Evolutionary conservation across 805 yeast genomes (phyloP), one percentile per base, ranked within the genome.

Genomic region (Wickerhamiella cacticola): DNA sequence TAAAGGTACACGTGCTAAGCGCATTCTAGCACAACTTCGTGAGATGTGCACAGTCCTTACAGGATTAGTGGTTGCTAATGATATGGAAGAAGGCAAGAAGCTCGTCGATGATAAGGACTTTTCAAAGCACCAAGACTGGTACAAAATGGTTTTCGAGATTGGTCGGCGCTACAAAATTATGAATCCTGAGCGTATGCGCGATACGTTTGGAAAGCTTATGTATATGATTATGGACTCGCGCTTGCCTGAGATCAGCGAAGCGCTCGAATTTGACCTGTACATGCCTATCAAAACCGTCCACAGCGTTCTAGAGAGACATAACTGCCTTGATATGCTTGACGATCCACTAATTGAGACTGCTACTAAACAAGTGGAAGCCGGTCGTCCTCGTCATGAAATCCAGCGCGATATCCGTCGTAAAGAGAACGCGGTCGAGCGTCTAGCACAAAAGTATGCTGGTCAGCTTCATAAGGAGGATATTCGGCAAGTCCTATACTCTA

Each of bases 141-240:
- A 77, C 61, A 72, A 82, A 58, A 65, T 63, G 36, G 67, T 82
- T 6, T 82, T 82, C 60, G 92, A 82, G 63, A 76, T 82, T 51
- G 92, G 92, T 21, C 69, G 92, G 56, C 70, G 92, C 39, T 82
- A 82, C 65, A 82, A 82, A 59, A 78, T 83, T 56, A 79, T 82
- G 87, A 82, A 82, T 57, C 94, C 94, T 0, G 87, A 82, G 55
- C 72, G 76, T 56, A 79, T 83, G 83, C 71, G 87, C 52, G 83
- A 79, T 56, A 78, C 78, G 3, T 83, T 78, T 61, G 94, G 94
- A 41, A 82, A 82, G 57, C 66, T 83, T 49, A 79, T 83, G 65
- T 82, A 82, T 62, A 83, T 82, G 82, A 78, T 82, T 31, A 82
- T 83, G 92, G 94, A 82, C 62, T 82, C 92, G 2, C 67, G 83